Conservation (phyloP, 768 basidiomycete genomes). For the Royoungia palumana region DNA sequence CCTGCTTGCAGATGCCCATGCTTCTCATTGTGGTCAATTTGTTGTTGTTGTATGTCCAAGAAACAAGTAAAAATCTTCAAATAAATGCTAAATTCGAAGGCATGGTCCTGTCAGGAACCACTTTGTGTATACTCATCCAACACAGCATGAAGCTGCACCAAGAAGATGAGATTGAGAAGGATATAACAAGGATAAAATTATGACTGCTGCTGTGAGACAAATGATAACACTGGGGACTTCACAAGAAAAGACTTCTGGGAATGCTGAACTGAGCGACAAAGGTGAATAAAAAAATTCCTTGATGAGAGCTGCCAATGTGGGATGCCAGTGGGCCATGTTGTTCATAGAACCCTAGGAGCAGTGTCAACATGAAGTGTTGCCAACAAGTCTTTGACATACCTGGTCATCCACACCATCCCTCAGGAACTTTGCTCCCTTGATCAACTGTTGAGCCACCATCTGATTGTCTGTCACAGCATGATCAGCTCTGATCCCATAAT, state of each 20-base stretch:
- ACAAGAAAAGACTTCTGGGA: neutral
- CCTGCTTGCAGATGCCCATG: too few species aligned
- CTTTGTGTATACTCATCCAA: neutral
- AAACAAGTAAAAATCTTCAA: neutral
- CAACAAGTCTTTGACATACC: neutral
- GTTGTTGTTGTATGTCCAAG: neutral
- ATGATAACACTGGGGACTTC: neutral
- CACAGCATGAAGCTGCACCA: neutral
- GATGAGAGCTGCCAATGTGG: neutral
- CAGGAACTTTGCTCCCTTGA: neutral
- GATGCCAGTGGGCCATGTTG: neutral
- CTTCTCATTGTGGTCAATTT: too few species aligned
- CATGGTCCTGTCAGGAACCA: neutral
- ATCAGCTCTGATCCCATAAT: neutral
- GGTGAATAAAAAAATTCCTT: neutral
- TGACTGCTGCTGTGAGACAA: constrained; percentile 15
- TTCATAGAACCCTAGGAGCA: neutral
- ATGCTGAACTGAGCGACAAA: neutral
- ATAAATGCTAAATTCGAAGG: neutral
- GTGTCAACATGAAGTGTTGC: neutral
- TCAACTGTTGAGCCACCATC: neutral
- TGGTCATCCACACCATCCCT: neutral
- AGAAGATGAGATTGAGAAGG: neutral
- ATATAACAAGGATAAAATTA: neutral
- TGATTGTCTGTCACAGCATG: neutral